Percentiles rank a stretch among this genome's conserved stretches.
These are phyloP conservation scores for Endotrypanum monterogeii DNA, from an alignment of 208 protist genomes.

Conservation along the genomic window DNA sequence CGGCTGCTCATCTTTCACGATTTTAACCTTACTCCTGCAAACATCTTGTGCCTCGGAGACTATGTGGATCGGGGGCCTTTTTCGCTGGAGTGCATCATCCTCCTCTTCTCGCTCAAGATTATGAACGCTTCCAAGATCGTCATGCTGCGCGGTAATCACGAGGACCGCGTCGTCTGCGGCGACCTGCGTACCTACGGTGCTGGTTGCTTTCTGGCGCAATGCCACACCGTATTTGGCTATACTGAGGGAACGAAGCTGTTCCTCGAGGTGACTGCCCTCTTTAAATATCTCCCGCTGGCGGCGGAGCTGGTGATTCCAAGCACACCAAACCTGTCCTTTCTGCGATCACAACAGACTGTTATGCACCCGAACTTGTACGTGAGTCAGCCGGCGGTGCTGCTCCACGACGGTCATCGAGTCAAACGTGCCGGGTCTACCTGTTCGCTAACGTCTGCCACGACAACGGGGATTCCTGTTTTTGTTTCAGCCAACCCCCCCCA, in stretches of 20 bases:
- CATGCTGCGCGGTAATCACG: conserved; percentile 88
- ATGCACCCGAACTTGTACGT: conserved; percentile 47
- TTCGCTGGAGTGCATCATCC: conserved; percentile 88
- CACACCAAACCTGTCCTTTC: conserved; percentile 40
- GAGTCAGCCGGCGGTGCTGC: conserved; percentile 30
- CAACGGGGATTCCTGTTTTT: not conserved
- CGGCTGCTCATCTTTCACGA: conserved; percentile 61
- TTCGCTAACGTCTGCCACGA: not conserved
- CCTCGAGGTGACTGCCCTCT: conserved; percentile 59
- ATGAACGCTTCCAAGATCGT: conserved; percentile 63
- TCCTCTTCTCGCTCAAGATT: conserved; percentile 84
- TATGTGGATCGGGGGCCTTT: conserved; percentile 98
- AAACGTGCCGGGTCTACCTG: not conserved
- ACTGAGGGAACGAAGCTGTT: conserved; percentile 59
- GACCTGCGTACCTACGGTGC: conserved; percentile 68
- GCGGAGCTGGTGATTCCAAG: conserved; percentile 59
- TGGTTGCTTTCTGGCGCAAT: conserved; percentile 71
- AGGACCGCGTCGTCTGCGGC: conserved; percentile 78
- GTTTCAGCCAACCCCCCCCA: not conserved
- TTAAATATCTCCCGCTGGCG: conserved; percentile 74
- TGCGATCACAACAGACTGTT: conserved; percentile 33
- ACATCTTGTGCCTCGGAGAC: conserved; percentile 97
- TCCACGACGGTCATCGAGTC: conserved; percentile 11
- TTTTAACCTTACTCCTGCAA: conserved; percentile 62
- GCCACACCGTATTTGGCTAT: conserved; percentile 59